Conservation (phyloP, 495 filamentous ascomycete genomes). For the Cenococcum geophilum region DNA sequence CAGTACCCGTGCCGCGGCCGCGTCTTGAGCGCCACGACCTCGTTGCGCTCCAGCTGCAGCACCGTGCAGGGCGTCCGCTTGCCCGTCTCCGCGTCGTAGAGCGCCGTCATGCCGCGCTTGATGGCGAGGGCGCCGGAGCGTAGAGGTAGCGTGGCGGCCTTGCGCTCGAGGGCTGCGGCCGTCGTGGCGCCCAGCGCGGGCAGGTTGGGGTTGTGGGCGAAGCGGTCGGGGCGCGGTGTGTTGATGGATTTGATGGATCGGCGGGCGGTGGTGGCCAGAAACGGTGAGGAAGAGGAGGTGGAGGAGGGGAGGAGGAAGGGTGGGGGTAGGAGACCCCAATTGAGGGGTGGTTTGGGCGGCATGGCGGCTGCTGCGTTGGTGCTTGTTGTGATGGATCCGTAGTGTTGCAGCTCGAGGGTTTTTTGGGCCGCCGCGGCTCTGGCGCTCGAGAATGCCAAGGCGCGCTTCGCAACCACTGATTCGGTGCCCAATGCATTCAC, state of each 20-base stretch:
- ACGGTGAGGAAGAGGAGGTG: constrained; percentile 15
- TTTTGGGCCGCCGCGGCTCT: constrained; percentile 11
- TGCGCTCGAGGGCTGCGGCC: constrained; percentile 73
- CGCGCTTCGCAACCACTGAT: background rate
- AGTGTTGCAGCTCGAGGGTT: constrained; percentile 6
- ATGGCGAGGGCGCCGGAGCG: constrained; percentile 75
- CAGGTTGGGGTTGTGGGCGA: constrained; percentile 72
- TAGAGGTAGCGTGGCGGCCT: constrained; percentile 58
- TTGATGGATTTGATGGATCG: constrained; percentile 34
- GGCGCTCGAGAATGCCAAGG: constrained; percentile 3
- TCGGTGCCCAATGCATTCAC: too few species aligned
- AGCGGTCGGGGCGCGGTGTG: constrained; percentile 60
- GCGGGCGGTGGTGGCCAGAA: constrained; percentile 16
- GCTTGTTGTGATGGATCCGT: background rate
- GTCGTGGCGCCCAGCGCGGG: constrained; percentile 62
- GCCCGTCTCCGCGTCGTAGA: constrained; percentile 72
- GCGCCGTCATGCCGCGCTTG: constrained; percentile 92
- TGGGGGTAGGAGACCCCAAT: constrained; percentile 24
- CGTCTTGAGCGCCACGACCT: constrained; percentile 82
- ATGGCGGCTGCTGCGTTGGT: constrained; percentile 22
- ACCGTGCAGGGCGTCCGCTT: constrained; percentile 81
- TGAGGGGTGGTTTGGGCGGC: constrained; percentile 30
- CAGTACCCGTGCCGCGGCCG: constrained; percentile 75
- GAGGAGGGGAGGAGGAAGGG: constrained; percentile 29
- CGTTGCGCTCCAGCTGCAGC: constrained; percentile 85